These are phyloP conservation scores for Fusarium robinianum DNA, from an alignment of 2,329 filamentous ascomycete species.

Conservation along the genomic window DNA sequence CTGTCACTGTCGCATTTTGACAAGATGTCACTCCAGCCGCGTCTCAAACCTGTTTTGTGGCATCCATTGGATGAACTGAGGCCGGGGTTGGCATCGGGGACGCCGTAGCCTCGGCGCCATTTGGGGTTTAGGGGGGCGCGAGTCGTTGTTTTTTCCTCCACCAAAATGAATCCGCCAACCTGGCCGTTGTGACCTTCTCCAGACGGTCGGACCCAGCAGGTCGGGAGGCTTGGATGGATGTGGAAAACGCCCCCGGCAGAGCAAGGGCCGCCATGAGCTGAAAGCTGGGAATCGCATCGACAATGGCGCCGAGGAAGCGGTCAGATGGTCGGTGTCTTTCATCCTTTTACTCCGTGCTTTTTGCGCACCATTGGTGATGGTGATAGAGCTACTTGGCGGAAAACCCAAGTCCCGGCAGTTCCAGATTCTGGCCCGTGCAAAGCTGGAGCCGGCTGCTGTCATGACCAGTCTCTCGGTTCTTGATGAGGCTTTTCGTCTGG, in stretches of 20 bases:
- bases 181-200: conserved; percentile 10
- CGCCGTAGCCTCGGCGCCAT: conserved; percentile 32
- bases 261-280: conserved; percentile 17
- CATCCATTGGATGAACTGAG: conserved; percentile 17
- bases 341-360: neutral
- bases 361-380: too few species aligned
- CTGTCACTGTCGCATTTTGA: conserved; percentile 22
- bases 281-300: conserved; percentile 13
- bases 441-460: conserved; percentile 10
- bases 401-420: conserved; percentile 1
- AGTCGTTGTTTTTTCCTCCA: neutral
- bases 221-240: conserved; percentile 13
- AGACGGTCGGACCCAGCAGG: conserved; percentile 21
- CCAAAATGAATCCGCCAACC: conserved; percentile 10
- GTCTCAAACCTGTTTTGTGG: conserved; percentile 37
- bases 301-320: conserved; percentile 10
- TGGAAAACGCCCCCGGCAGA: conserved; percentile 17
- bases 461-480: conserved; percentile 19
- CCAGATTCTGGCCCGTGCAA: conserved; percentile 17
- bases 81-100: conserved; percentile 25
- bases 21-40: conserved; percentile 22
- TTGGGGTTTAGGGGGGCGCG: conserved; percentile 15
- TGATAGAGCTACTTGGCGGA: conserved; percentile 2
- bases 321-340: neutral
- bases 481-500: conserved; percentile 1